A percentile compares a stretch with the other conserved stretches of the same genome.
Evolutionary conservation across 768 basidiomycete genomes (phyloP).

Genomic region (Rhizopogon vesiculosus): DNA sequence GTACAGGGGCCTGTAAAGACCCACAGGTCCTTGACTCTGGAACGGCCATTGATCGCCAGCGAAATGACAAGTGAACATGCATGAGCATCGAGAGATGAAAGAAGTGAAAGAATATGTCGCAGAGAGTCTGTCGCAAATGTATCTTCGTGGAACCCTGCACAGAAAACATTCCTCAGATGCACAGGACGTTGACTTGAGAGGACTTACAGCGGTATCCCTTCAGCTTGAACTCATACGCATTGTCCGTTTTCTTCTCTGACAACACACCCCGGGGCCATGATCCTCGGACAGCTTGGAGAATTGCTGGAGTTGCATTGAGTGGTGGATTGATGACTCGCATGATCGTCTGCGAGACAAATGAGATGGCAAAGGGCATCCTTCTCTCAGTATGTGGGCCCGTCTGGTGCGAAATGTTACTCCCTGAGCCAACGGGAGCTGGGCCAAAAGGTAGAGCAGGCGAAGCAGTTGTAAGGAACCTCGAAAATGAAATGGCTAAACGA

Average conservation of each 20-base stretch:
- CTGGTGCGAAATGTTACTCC: slow-evolving; percentile 33
- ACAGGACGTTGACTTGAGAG: slow-evolving; percentile 7
- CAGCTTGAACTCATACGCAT: slow-evolving; percentile 74
- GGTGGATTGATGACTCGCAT: slow-evolving; percentile 78
- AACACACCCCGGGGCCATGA: slow-evolving; percentile 80
- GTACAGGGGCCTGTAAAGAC: slow-evolving; percentile 59
- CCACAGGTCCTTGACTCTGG: slow-evolving; percentile 75
- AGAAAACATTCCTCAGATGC: slow-evolving; percentile 13
- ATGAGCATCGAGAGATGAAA: slow-evolving; percentile 62
- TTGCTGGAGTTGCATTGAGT: slow-evolving; percentile 70
- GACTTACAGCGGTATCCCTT: slow-evolving; percentile 75
- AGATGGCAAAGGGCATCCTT: slow-evolving; percentile 62
- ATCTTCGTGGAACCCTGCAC: slow-evolving; percentile 73
- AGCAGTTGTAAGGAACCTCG: slow-evolving; percentile 36
- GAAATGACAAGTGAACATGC: slow-evolving; percentile 67
- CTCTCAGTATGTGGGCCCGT: slow-evolving; percentile 25
- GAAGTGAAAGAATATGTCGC: slow-evolving; percentile 61
- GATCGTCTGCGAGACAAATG: slow-evolving; percentile 61
- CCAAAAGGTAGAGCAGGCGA: slow-evolving; percentile 35
- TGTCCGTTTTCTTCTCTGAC: slow-evolving; percentile 70
- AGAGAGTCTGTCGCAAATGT: slow-evolving; percentile 72
- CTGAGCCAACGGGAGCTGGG: slow-evolving; percentile 35
- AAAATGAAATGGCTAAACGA: slow-evolving; percentile 66
- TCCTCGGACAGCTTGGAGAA: slow-evolving; percentile 71
- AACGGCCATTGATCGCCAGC: slow-evolving; percentile 64